phyloP scores from a whole-genome alignment of 2,329 filamentous ascomycete genomes.

The Myriosclerotinia scirpicola region DNA sequence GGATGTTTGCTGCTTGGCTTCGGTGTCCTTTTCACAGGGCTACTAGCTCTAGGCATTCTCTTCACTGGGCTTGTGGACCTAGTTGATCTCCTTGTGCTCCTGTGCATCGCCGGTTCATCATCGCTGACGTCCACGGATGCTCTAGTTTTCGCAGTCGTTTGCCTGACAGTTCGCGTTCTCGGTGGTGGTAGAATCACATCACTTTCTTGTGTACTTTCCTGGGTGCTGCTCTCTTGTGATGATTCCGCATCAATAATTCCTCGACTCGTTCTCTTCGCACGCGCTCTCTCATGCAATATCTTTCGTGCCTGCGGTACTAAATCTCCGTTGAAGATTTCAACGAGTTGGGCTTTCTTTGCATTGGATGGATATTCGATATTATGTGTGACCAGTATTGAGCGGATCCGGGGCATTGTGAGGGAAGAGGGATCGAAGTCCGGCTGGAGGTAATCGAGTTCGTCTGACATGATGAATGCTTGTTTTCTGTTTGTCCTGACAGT shows the following conservation, averaged over 20 bases:
- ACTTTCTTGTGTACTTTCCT: slow-evolving; percentile 40
- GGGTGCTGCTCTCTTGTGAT: slow-evolving; percentile 42
- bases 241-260: slow-evolving; percentile 72
- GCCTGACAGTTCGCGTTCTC: slow-evolving; percentile 51
- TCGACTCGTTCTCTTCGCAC: slow-evolving; percentile 80
- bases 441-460: slow-evolving; percentile 70
- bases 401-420: slow-evolving; percentile 83
- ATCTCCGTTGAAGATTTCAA: slow-evolving; percentile 78
- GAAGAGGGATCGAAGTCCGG: slow-evolving; percentile 80
- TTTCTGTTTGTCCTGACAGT: not conserved
- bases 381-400: slow-evolving; percentile 88
- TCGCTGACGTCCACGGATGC: slow-evolving; percentile 25
- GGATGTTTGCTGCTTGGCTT: slow-evolving; percentile 56
- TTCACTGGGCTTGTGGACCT: slow-evolving; percentile 53
- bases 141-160: slow-evolving; percentile 52
- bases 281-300: slow-evolving; percentile 71
- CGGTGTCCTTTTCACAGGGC: slow-evolving; percentile 51
- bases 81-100: slow-evolving; percentile 52
- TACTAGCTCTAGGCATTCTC: slow-evolving; percentile 54
- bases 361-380: slow-evolving; percentile 81
- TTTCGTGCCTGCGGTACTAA: slow-evolving; percentile 76
- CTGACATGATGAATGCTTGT: slow-evolving; percentile 23
- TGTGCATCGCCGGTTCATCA: slow-evolving; percentile 1
- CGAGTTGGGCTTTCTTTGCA: slow-evolving; percentile 86
- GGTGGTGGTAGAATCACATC: slow-evolving; percentile 52